These are phyloP conservation scores for Mycogone perniciosa DNA, from an alignment of 2,329 filamentous ascomycete genomes.

Conservation along the genomic window DNA sequence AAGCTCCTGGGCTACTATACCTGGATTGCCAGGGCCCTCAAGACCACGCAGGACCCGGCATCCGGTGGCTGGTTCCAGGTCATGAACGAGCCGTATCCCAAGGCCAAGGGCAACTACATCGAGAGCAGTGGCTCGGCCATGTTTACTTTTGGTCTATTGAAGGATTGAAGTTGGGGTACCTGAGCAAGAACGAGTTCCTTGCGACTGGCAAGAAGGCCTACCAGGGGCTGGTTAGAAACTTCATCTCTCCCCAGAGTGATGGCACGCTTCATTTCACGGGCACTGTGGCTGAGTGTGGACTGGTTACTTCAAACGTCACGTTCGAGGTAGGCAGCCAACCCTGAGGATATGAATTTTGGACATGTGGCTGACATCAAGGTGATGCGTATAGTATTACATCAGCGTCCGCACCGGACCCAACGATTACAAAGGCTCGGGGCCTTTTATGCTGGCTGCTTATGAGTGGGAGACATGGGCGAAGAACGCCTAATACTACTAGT, in stretches of 20 bases:
- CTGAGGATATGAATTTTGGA: neutral
- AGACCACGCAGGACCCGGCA: constrained; percentile 32
- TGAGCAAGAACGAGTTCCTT: constrained; percentile 18
- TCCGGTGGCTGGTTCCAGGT: constrained; percentile 52
- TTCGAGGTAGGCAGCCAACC: constrained; percentile 37
- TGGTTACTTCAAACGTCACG: constrained; percentile 38
- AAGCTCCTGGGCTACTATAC: constrained; percentile 35
- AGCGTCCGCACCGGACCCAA: constrained; percentile 11
- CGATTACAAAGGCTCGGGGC: constrained; percentile 18
- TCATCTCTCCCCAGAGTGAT: constrained; percentile 40
- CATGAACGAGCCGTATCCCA: constrained; percentile 45
- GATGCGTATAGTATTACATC: constrained; percentile 8
- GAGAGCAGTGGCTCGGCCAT: constrained; percentile 53
- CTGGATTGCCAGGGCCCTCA: constrained; percentile 36
- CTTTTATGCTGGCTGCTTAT: constrained; percentile 17
- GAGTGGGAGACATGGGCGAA: constrained; percentile 18
- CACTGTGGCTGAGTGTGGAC: constrained; percentile 46
- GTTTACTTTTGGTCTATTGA: constrained; percentile 48
- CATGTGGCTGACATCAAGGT: neutral
- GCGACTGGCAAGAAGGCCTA: constrained; percentile 21
- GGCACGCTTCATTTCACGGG: constrained; percentile 45
- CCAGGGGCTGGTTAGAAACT: constrained; percentile 34
- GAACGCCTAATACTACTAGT: neutral
- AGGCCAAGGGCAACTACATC: constrained; percentile 49
- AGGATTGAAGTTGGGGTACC: constrained; percentile 26